Conservation (phyloP, 2,329 filamentous ascomycete genomes). For the Pseudogymnoascus sp. region DNA sequence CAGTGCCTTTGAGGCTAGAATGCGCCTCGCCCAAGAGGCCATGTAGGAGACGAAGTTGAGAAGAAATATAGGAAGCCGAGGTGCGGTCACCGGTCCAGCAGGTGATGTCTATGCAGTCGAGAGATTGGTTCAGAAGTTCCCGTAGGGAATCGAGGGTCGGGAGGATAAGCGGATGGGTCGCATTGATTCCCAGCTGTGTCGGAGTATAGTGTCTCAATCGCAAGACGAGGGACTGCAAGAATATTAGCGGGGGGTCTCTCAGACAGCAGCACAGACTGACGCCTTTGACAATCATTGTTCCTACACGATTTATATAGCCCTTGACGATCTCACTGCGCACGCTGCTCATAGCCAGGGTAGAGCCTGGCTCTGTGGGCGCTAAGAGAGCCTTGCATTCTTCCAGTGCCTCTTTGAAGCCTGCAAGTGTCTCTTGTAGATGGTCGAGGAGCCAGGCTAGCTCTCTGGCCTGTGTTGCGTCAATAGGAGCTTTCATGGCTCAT, state of each 20-base stretch:
- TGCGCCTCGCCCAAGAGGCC: constrained; percentile 45
- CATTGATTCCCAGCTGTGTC: constrained; percentile 25
- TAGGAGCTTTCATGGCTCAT: constrained; percentile 8
- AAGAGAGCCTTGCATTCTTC: constrained; percentile 85
- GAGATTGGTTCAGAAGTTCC: constrained; percentile 69
- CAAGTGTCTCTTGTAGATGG: constrained; percentile 27
- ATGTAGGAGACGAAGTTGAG: constrained; percentile 48
- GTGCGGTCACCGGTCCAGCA: constrained; percentile 60
- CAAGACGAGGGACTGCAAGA: constrained; percentile 60
- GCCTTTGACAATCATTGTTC: constrained; percentile 85
- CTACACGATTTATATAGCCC: constrained; percentile 82
- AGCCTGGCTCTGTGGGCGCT: constrained; percentile 74
- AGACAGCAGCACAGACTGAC: constrained; percentile 40
- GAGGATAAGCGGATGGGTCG: constrained; percentile 46
- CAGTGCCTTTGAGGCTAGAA: constrained; percentile 48
- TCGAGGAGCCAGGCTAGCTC: constrained; percentile 30
- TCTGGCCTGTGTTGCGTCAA: constrained; percentile 19
- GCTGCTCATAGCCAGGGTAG: constrained; percentile 82
- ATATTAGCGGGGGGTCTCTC: background rate
- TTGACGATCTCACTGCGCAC: constrained; percentile 83
- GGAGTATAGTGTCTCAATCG: constrained; percentile 60
- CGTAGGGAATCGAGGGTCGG: constrained; percentile 63
- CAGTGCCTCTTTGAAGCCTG: constrained; percentile 34
- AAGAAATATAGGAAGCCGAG: constrained; percentile 42
- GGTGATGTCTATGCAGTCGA: constrained; percentile 75